Evolutionary conservation across 2,329 filamentous ascomycete genomes (phyloP).

Genomic region (Trichoderma sp.): DNA sequence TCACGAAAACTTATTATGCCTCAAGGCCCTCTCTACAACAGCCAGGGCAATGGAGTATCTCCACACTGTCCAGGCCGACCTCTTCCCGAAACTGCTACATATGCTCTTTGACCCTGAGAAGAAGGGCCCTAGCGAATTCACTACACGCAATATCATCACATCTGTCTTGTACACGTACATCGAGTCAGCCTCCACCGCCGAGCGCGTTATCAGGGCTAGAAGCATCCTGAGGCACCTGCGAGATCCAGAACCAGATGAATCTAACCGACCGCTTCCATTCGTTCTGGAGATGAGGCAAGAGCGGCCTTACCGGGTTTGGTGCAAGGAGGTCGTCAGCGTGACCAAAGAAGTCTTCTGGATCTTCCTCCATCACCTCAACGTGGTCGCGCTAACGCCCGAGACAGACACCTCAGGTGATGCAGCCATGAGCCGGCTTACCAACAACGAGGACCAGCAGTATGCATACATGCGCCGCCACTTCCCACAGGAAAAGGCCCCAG

Average conservation of each 20-base stretch:
- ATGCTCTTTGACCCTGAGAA: constrained; percentile 98
- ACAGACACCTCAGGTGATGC: constrained; percentile 32
- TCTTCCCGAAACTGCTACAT: constrained; percentile 83
- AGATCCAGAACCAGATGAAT: constrained; percentile 76
- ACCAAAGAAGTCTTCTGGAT: constrained; percentile 99
- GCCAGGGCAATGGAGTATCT: constrained; percentile 83
- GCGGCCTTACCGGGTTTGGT: constrained; percentile 91
- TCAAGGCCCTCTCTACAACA: constrained; percentile 94
- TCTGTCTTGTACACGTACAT: constrained; percentile 90
- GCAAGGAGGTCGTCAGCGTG: constrained; percentile 87
- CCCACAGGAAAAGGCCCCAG: constrained; percentile 82
- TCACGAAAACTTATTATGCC: constrained; percentile 87
- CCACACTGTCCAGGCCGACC: constrained; percentile 72
- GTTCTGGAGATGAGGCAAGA: constrained; percentile 86
- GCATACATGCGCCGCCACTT: constrained; percentile 74
- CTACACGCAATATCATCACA: constrained; percentile 86
- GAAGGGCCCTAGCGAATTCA: constrained; percentile 96
- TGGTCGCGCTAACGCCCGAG: constrained; percentile 66
- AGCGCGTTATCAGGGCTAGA: constrained; percentile 69
- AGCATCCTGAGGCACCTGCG: constrained; percentile 79
- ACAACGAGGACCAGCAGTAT: constrained; percentile 47
- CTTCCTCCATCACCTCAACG: constrained; percentile 91
- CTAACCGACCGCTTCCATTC: constrained; percentile 78
- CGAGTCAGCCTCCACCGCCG: constrained; percentile 63
- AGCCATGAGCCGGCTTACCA: constrained; percentile 32